A percentile compares a stretch with the other conserved stretches of the same genome.
Evolutionary conservation across 768 basidiomycete genomes (phyloP).

Genomic region (Mycena albidolilacea): DNA sequence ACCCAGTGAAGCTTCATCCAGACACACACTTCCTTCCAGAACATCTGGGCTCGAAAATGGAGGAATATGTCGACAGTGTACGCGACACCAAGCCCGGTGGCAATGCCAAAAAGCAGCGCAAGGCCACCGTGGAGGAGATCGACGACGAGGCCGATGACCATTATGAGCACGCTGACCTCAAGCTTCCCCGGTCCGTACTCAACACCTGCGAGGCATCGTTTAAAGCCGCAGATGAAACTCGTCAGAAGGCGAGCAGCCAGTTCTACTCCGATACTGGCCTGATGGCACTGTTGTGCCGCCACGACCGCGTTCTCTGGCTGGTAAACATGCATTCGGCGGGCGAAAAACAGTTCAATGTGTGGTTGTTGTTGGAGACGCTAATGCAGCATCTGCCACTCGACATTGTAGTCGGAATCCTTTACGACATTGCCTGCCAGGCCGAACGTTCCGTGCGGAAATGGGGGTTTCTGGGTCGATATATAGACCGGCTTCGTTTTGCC

Average conservation of each 20-base stretch:
- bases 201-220: conserved; percentile 35
- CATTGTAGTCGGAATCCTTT: conserved; percentile 45
- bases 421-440: conserved; percentile 57
- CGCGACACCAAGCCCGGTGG: not conserved
- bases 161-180: not conserved
- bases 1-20: conserved; percentile 24
- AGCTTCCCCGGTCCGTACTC: conserved; percentile 30
- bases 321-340: conserved; percentile 55
- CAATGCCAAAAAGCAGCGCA: not conserved
- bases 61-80: conserved; percentile 18
- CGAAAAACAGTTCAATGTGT: conserved; percentile 51
- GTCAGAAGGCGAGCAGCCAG: conserved; percentile 39
- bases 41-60: not conserved
- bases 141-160: not conserved
- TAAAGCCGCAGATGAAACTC: conserved; percentile 32
- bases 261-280: conserved; percentile 44
- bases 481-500: conserved; percentile 46
- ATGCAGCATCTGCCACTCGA: conserved; percentile 50
- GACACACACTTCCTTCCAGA: conserved; percentile 31
- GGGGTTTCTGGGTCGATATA: conserved; percentile 44
- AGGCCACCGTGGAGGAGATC: not conserved
- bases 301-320: conserved; percentile 47
- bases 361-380: conserved; percentile 49
- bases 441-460: conserved; percentile 46
- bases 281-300: conserved; percentile 55